phyloP scores from a whole-genome alignment of 2,329 filamentous ascomycete genomes.

The Claviceps purpurea region DNA sequence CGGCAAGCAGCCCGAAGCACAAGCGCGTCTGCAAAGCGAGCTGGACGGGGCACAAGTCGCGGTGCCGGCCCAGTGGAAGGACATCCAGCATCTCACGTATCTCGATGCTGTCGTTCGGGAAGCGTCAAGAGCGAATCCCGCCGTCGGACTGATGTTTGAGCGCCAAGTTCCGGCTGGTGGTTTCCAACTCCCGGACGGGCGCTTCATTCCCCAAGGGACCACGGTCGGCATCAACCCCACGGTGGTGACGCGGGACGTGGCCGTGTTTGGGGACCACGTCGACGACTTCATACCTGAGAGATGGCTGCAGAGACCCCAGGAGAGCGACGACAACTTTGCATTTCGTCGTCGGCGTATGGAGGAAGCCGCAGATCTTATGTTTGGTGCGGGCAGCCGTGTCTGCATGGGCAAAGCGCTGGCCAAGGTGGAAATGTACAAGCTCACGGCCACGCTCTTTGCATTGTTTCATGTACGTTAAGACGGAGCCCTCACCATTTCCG shows the following conservation, averaged over 20 bases:
- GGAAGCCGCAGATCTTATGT: slow-evolving; percentile 20
- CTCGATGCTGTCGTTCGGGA: slow-evolving; percentile 40
- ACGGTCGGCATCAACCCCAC: slow-evolving; percentile 29
- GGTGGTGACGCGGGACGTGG: slow-evolving; percentile 24
- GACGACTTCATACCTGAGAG: slow-evolving; percentile 32
- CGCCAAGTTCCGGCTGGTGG: slow-evolving; percentile 32
- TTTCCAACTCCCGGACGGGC: slow-evolving; percentile 20
- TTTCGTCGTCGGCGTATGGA: slow-evolving; percentile 24
- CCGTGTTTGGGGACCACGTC: slow-evolving; percentile 30
- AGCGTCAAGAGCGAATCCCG: slow-evolving; percentile 33
- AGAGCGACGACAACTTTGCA: slow-evolving; percentile 15
- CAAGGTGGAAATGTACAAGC: slow-evolving; percentile 21
- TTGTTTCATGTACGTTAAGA: slow-evolving; percentile 21
- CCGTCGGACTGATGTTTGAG: slow-evolving; percentile 33
- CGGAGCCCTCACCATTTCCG: too few relatives aligned
- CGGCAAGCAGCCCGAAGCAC: slow-evolving; percentile 17
- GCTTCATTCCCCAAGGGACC: slow-evolving; percentile 21
- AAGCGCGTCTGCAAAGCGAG: slow-evolving; percentile 21
- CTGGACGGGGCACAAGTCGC: slow-evolving; percentile 19
- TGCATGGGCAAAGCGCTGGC: slow-evolving; percentile 25
- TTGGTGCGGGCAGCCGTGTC: slow-evolving; percentile 25
- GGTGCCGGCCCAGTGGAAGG: slow-evolving; percentile 8
- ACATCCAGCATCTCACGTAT: slow-evolving; percentile 23
- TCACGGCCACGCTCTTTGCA: slow-evolving; percentile 28
- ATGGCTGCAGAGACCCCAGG: slow-evolving; percentile 24